These are phyloP conservation scores for Loxodes magnus DNA, from an alignment of 73 alveolate species.

Conservation along the genomic window DNA sequence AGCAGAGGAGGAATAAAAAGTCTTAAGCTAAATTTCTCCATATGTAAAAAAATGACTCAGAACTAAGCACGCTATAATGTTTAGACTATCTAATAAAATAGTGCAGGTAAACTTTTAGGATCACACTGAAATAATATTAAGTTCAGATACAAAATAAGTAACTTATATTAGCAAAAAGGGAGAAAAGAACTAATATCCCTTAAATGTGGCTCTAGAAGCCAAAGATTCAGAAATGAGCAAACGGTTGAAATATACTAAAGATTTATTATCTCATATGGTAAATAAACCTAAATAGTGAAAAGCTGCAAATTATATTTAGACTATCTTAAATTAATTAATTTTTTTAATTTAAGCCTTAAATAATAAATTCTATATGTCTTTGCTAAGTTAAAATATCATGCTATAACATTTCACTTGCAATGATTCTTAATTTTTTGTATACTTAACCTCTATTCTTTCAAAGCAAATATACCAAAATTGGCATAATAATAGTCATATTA, in stretches of 20 bases:
- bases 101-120: conserved; percentile 75
- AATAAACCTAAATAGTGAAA: conserved; percentile 14
- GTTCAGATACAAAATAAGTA: conserved; percentile 48
- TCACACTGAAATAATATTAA: conserved; percentile 69
- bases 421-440: too few relatives aligned
- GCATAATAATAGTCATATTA: too few relatives aligned
- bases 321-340: too few relatives aligned
- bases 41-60: conserved; percentile 83
- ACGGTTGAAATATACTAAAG: conserved; percentile 69
- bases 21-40: conserved; percentile 8
- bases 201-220: conserved; percentile 58
- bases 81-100: conserved; percentile 64
- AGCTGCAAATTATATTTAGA: too few relatives aligned
- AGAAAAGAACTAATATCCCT: conserved; percentile 46
- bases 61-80: conserved; percentile 77
- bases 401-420: too few relatives aligned
- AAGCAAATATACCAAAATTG: too few relatives aligned
- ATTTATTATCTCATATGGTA: conserved; percentile 68
- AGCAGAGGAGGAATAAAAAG: conserved; percentile 11
- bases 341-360: too few relatives aligned
- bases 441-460: too few relatives aligned
- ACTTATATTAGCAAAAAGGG: conserved; percentile 69
- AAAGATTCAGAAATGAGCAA: conserved; percentile 64
- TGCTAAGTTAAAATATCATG: too few relatives aligned
- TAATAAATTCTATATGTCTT: too few relatives aligned